These are phyloP conservation scores for Achaetomiella virescens DNA, from an alignment of 495 filamentous ascomycete genomes.

Conservation along the genomic window DNA sequence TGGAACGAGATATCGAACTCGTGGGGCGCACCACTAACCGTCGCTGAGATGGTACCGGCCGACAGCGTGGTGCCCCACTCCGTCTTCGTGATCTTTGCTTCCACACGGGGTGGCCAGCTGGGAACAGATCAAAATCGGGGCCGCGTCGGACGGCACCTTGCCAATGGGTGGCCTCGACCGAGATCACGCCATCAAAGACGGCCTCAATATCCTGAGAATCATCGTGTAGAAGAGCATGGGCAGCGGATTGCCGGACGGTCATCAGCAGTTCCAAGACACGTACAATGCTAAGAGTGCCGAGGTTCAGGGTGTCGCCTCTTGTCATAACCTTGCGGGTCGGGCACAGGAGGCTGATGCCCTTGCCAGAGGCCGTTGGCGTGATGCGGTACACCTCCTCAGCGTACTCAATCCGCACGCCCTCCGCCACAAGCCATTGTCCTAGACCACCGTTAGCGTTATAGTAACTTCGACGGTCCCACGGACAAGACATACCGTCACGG, in stretches of 20 bases:
- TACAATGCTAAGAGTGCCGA: slow-evolving; percentile 44
- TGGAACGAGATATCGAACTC: slow-evolving; percentile 54
- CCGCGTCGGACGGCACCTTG: slow-evolving; percentile 49
- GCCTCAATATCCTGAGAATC: slow-evolving; percentile 44
- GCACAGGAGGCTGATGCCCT: slow-evolving; percentile 42
- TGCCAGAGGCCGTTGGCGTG: slow-evolving; percentile 30
- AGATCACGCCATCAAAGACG: slow-evolving; percentile 54
- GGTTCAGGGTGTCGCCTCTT: slow-evolving; percentile 55
- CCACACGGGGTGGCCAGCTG: slow-evolving; percentile 41
- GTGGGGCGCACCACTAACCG: slow-evolving; percentile 46
- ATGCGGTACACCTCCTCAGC: slow-evolving; percentile 49
- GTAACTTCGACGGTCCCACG: too few species aligned
- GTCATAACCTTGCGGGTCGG: slow-evolving; percentile 40
- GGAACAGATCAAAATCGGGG: slow-evolving; percentile 59
- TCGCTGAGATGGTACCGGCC: slow-evolving; percentile 51
- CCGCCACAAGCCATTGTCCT: slow-evolving; percentile 40
- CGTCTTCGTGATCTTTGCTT: slow-evolving; percentile 43
- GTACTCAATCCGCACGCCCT: slow-evolving; percentile 46
- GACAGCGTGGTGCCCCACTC: slow-evolving; percentile 47
- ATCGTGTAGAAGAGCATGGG: slow-evolving; percentile 24
- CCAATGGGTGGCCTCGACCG: slow-evolving; percentile 61
- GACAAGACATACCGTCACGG: slow-evolving; percentile 10
- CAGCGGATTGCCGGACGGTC: neutral
- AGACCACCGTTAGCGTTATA: neutral
- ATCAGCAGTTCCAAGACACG: slow-evolving; percentile 1